phyloP scores from a whole-genome alignment of 2,329 filamentous ascomycete genomes.

The Microdochium bolleyi region DNA sequence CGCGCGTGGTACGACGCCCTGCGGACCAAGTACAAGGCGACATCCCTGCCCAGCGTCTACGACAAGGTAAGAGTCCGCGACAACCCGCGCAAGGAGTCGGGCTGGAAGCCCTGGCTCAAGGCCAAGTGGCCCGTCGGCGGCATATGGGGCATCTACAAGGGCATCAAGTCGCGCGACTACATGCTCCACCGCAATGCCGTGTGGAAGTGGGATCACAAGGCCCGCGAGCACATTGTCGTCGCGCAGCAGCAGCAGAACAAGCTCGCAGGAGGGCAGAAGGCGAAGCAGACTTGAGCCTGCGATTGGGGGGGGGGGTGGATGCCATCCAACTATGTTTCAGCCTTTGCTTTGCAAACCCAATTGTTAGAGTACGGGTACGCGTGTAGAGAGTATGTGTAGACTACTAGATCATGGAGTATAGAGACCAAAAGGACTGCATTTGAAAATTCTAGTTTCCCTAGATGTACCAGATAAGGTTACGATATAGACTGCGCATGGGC shows the following conservation, averaged over 20 bases:
- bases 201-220: conserved; percentile 41
- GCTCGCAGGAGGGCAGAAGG: neutral
- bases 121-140: conserved; percentile 48
- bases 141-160: conserved; percentile 50
- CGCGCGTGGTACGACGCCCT: conserved; percentile 53
- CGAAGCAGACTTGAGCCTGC: neutral
- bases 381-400: too few species aligned
- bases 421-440: too few species aligned
- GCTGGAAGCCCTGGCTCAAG: conserved; percentile 35
- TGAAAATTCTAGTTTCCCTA: too few species aligned
- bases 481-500: too few species aligned
- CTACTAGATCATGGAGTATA: too few species aligned
- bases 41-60: conserved; percentile 56
- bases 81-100: conserved; percentile 30
- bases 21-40: conserved; percentile 54
- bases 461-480: too few species aligned
- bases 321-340: too few species aligned
- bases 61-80: conserved; percentile 59
- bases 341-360: too few species aligned
- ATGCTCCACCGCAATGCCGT: conserved; percentile 40
- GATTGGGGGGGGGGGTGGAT: conserved; percentile 39
- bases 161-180: conserved; percentile 50
- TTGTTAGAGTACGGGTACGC: conserved; percentile 17
- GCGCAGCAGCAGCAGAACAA: neutral
- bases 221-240: neutral